Evolutionary conservation across 2,329 filamentous ascomycete species (phyloP), one percentile per base, ranked within the genome.

Genomic region (Fusarium succisae): DNA sequence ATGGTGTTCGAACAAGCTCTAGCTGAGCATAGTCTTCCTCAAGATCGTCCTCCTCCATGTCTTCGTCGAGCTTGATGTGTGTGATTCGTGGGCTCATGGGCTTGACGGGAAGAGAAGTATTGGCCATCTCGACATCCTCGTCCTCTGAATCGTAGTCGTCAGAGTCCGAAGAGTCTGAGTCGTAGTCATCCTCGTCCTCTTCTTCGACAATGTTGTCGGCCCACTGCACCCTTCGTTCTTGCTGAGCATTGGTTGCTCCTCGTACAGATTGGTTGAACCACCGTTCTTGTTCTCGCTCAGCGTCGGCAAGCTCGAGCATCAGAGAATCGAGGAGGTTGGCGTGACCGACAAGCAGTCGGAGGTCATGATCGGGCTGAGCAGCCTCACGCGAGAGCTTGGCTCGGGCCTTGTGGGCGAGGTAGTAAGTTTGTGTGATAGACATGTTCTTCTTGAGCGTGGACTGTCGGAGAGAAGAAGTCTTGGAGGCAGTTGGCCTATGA

Each of bases 361-460:
- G 93, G 87, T 98, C 92, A 89, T 98, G 96, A 82, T 98, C 96
- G 79, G 94, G 88, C 80, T 93, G 92, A 84, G 92, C 91, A 87
- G 96, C 96, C 87, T 98, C 96, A 75, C 89, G 90, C 76, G 95
- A 95, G 81, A 99, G 95, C 94, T 99, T 99, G 79, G 92, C 93
- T 83, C 96, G 92, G 82, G 96, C 96, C 85, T 95, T 96, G 89
- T 98, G 95, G 82, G 96, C 96, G 80, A 98, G 93, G 87, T 94
- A 98, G 92, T 98, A 99, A 72, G 96, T 98, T 86, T 98, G 95
- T 35, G 96, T 97, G 87, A 98, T 93, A 83, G 93, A 97, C 96
- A 98, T 98, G 86, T 93, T 95, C 85, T 95, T 93, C 86, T 93
- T 88, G 75, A 85, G 83, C 57, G 86, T 76, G 66, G 76, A 62